Evolutionary conservation across 768 basidiomycete species (phyloP), one percentile per base, ranked within the genome.

Genomic region (Rhodosporidiobolus sp.): DNA sequence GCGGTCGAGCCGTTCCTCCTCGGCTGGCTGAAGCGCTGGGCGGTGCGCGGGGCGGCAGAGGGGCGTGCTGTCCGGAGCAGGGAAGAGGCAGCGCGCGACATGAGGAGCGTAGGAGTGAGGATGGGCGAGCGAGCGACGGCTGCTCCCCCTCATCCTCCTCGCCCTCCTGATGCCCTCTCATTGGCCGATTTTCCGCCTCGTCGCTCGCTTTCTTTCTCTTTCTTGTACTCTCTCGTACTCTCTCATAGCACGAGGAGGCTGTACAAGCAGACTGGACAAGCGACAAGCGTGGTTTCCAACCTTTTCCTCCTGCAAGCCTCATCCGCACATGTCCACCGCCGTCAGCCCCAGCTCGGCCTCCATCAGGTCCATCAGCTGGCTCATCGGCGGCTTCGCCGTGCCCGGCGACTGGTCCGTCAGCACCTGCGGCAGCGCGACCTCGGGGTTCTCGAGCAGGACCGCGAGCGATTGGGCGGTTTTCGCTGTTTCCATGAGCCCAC

Each of bases 391-490:
- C n/a, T 35, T 38, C 8, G 52, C 17, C 16, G n/a, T 24, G 64
- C 28, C 30, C 20, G 28, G 35, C 16, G 43, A 28, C 4, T 1
- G 22, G 32, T 26, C 1, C 17, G 54, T 46, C 48, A 46, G 14
- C 46, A 43, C 28, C 10, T 7, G 12, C 26, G 65, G 65, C 30
- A 65, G 65, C 45, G 45, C 32, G 46, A 65, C 30, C 10, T 57
- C 56, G 3, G 65, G 46, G 30, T 56, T 45, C 32, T 58, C 55
- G 55, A 65, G 65, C 43, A 58, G 48, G 34, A 48, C 43, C 24
- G n/a, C 32, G 56, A 65, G 65, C 2, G 56, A 34, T 22, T 4
- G 1, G 24, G 65, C 65, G 24, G 24, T 46, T 28, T 48, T 30
- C 4, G 65, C 65, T 65, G 65, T 9, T n/a, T n/a, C n/a, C n/a